These are phyloP conservation scores for Alternaria longipes DNA, from an alignment of 2,329 filamentous ascomycete genomes.

Conservation along the genomic window DNA sequence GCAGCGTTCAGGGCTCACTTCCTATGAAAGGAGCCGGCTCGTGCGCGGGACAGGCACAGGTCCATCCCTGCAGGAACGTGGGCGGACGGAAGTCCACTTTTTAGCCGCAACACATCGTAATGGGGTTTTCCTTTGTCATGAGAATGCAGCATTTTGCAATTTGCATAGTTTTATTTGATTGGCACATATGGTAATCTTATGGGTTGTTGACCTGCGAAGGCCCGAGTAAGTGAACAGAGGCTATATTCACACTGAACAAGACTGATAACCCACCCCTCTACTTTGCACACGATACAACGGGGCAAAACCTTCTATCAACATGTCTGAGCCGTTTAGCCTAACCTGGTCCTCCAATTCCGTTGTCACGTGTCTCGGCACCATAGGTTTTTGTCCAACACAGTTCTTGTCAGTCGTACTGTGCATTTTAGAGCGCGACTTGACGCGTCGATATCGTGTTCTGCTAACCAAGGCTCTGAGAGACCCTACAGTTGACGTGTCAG, in stretches of 20 bases:
- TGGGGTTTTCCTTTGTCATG: neutral
- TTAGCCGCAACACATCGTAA: constrained; percentile 16
- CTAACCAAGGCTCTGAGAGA: constrained; percentile 11
- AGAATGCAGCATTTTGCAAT: neutral
- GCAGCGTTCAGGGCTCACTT: constrained; percentile 3
- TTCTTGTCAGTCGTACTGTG: neutral
- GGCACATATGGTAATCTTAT: neutral
- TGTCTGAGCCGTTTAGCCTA: constrained; percentile 2
- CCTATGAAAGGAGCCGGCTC: constrained; percentile 8
- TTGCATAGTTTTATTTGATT: neutral
- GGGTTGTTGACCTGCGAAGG: too few relatives aligned
- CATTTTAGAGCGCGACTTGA: neutral
- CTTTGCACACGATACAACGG: constrained; percentile 32
- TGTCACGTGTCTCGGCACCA: neutral
- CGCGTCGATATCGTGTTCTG: constrained; percentile 11
- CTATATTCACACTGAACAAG: neutral
- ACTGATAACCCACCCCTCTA: constrained; percentile 1
- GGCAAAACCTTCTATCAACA: constrained; percentile 17
- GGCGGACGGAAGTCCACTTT: constrained; percentile 20
- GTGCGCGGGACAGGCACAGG: constrained; percentile 7
- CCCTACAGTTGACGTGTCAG: neutral
- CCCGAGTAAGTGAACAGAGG: too few relatives aligned
- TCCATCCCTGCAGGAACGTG: constrained; percentile 15
- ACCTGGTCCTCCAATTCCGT: constrained; percentile 11
- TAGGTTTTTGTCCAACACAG: neutral